Evolutionary conservation across 148 eudicot genomes (phyloP).

Genomic region (Amaranthus hypochondriacus): DNA sequence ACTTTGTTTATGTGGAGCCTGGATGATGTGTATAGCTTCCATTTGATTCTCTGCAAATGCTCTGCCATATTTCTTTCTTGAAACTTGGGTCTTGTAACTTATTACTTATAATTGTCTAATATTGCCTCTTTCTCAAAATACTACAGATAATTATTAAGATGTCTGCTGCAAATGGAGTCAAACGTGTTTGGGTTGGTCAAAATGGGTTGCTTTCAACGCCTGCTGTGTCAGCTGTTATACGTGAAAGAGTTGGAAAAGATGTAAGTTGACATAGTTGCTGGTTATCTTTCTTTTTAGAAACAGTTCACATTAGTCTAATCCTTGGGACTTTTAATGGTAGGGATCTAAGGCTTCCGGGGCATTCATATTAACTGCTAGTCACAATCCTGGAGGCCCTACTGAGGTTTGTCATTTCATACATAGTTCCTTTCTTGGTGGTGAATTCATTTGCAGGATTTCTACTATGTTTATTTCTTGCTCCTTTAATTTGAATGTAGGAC

Average conservation of each 20-base stretch:
- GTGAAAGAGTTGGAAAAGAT: constrained; percentile 87
- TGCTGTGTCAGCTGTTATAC: constrained; percentile 95
- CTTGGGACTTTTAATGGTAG: constrained; percentile 29
- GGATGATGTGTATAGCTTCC: not conserved
- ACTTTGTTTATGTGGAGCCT: not conserved
- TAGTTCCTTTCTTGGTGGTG: not conserved
- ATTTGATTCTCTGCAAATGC: not conserved
- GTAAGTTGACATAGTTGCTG: constrained; percentile 43
- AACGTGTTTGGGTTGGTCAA: constrained; percentile 96
- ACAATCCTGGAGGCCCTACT: constrained; percentile 93
- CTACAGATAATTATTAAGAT: constrained; percentile 86
- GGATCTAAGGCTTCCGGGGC: constrained; percentile 86
- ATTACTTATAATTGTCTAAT: not conserved
- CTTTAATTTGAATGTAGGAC: constrained; percentile 49
- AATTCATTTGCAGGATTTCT: not conserved
- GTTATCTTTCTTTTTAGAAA: not conserved
- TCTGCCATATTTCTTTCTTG: not conserved
- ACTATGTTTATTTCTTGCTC: not conserved
- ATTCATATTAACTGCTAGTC: constrained; percentile 94
- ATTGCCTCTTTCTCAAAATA: not conserved
- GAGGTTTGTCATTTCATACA: constrained; percentile 49
- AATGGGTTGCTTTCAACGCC: constrained; percentile 90
- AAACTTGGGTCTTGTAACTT: not conserved
- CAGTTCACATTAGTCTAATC: not conserved
- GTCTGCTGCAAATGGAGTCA: constrained; percentile 97